Base-by-base conservation (phyloP, 495 filamentous ascomycete genomes). In the Tuber umbilicatum region DNA sequence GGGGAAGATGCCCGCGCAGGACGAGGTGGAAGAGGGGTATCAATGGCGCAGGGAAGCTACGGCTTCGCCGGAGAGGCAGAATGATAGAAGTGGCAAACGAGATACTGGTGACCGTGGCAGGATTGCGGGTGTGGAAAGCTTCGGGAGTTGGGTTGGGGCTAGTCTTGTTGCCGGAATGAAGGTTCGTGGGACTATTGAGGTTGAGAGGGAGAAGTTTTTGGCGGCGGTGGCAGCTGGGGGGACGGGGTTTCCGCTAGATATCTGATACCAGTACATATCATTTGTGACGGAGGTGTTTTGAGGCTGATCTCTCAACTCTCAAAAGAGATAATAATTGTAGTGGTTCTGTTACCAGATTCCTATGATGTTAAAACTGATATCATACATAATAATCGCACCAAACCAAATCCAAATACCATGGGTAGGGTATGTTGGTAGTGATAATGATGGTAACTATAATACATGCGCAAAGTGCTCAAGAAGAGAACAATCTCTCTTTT, bases 111-210 rank as follows among this genome's bases (percentile, higher is more conserved):
- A 38, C 19, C 27, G 93, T 92, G 10, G 82, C 16, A 72, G 88
- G 27, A 83, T 97, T 37, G 88, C 92, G 2, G 91, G 90, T 23
- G 85, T 97, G 19, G 91, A 96, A 79, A 93, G 91, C 7, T 85
- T 98, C 0, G 95, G 95, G 0, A 86, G 93, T 9, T 99, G 95
- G 94, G 89, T 90, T 47, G 95, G 95, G 27, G 94, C 90, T 6
- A 97, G 93, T 84, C 81, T 99, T 71, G 84, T 94, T 2, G 90
- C 91, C 0, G 89, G 90, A 70, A 84, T 97, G 78, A 94, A 94
- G 78, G 86, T 95, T 39, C 89, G 89, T 40, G 91, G 93, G 0
- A 85, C 94, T 68, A 90, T 94, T 3, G 91, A 94, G 79, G 88
- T 98, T 50, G 96, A 98, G 76, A 86, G 92, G 60, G 96, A 99